Percentiles rank a stretch among this genome's conserved stretches.
Evolutionary conservation across 2,329 filamentous ascomycete species (phyloP).

Genomic region (Basipetospora chlamydospora): DNA sequence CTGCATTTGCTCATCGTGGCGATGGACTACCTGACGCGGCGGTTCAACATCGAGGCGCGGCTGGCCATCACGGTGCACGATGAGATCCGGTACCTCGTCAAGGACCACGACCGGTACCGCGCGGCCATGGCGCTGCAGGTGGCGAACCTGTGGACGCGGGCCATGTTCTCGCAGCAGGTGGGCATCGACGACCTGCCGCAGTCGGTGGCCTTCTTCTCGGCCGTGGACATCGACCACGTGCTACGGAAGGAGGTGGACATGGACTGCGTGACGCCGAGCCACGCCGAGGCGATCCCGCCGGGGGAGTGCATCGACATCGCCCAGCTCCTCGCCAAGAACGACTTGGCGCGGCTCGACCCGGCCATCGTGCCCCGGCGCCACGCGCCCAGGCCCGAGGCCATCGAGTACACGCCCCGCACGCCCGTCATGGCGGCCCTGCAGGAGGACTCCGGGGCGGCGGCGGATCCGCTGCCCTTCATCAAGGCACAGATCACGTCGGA

Average conservation of each 20-base stretch:
- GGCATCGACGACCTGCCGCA: constrained; percentile 93
- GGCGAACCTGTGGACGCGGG: constrained; percentile 88
- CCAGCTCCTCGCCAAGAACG: constrained; percentile 60
- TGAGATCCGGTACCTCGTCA: constrained; percentile 88
- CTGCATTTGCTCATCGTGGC: constrained; percentile 81
- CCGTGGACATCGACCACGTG: constrained; percentile 87
- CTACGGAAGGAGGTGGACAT: constrained; percentile 97
- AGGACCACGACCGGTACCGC: constrained; percentile 71
- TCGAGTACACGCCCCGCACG: constrained; percentile 53
- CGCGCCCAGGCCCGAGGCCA: constrained; percentile 44
- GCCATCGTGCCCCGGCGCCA: constrained; percentile 34
- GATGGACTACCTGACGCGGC: constrained; percentile 86
- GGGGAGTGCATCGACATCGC: constrained; percentile 80
- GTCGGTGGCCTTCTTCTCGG: constrained; percentile 87
- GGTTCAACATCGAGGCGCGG: constrained; percentile 73
- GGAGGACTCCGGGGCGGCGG: constrained; percentile 17
- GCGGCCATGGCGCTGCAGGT: constrained; percentile 88
- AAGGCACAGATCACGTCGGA: constrained; percentile 69
- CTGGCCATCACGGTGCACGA: constrained; percentile 92
- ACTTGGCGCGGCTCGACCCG: constrained; percentile 54
- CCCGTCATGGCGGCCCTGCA: constrained; percentile 56
- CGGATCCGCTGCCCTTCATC: constrained; percentile 47
- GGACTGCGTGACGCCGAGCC: constrained; percentile 87
- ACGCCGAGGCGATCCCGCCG: constrained; percentile 60
- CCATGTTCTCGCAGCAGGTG: constrained; percentile 95